A percentile compares a stretch with the other conserved stretches of the same genome.
Evolutionary conservation across 306 rosid species (phyloP).

Genomic region (Astragalus membranaceus): DNA sequence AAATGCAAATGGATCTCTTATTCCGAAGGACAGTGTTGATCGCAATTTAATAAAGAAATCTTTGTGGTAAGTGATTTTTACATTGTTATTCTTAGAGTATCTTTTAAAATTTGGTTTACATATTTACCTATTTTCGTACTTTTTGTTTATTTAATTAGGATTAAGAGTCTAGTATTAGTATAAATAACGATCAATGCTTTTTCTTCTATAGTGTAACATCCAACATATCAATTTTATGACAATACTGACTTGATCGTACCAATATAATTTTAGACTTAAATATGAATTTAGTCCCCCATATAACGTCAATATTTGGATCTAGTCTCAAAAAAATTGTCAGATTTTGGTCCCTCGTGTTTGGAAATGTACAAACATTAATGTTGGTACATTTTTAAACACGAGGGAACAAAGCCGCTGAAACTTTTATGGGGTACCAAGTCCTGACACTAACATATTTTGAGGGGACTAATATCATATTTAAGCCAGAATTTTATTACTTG

Average conservation of each 20-base stretch:
- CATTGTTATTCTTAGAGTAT: background rate
- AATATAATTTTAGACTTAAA: background rate
- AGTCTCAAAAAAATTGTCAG: too few relatives aligned
- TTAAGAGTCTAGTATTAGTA: background rate
- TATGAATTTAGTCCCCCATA: too few relatives aligned
- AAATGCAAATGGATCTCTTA: constrained; percentile 72
- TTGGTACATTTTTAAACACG: too few relatives aligned
- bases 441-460: too few relatives aligned
- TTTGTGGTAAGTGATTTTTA: constrained; percentile 56
- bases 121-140: background rate
- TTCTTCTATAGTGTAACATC: background rate
- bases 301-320: too few relatives aligned
- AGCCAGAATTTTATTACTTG: background rate
- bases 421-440: too few relatives aligned
- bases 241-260: background rate
- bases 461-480: too few relatives aligned
- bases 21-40: constrained; percentile 62
- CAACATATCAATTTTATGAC: background rate
- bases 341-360: too few relatives aligned
- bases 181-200: background rate
- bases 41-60: constrained; percentile 64
- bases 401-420: too few relatives aligned
- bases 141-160: background rate
- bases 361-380: too few relatives aligned
- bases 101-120: background rate